Conservation (phyloP, 306 rosid species). For the Notholithocarpus densiflorus region DNA sequence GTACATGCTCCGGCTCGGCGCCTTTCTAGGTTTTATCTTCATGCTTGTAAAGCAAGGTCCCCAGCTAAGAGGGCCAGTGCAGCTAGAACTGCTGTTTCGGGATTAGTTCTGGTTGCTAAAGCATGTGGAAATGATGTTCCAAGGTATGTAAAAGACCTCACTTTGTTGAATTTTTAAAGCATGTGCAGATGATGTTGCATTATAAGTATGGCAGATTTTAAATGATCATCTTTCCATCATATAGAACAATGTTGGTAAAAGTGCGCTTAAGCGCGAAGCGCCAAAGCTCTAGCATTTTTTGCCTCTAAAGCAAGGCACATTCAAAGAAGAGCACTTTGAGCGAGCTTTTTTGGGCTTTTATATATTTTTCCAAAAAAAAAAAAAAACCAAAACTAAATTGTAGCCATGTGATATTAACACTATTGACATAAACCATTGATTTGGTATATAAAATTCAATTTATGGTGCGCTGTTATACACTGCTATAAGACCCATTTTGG, state of each 20-base stretch:
- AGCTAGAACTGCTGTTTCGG: constrained; percentile 66
- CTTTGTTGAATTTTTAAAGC: constrained; percentile 8
- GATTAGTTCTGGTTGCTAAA: constrained; percentile 81
- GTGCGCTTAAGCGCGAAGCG: too few relatives aligned
- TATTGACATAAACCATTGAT: too few relatives aligned
- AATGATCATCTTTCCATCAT: constrained; percentile 13
- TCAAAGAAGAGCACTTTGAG: too few relatives aligned
- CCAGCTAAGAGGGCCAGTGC: constrained; percentile 56
- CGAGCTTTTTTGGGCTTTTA: too few relatives aligned
- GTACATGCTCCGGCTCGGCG: constrained; percentile 93
- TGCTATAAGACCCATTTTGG: too few relatives aligned
- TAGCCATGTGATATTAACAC: too few relatives aligned
- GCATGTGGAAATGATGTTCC: constrained; percentile 95
- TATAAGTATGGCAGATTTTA: not conserved
- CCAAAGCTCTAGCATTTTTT: too few relatives aligned
- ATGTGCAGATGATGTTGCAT: constrained; percentile 9
- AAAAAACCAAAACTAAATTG: too few relatives aligned
- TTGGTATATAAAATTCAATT: too few relatives aligned
- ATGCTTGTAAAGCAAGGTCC: constrained; percentile 54
- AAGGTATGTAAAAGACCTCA: constrained; percentile 44
- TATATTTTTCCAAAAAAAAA: too few relatives aligned
- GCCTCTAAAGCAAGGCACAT: too few relatives aligned
- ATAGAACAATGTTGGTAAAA: not conserved
- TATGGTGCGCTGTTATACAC: too few relatives aligned
- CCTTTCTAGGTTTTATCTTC: constrained; percentile 78